Conservation (phyloP, 2,329 filamentous ascomycete genomes). For the Scedosporium aurantiacum region DNA sequence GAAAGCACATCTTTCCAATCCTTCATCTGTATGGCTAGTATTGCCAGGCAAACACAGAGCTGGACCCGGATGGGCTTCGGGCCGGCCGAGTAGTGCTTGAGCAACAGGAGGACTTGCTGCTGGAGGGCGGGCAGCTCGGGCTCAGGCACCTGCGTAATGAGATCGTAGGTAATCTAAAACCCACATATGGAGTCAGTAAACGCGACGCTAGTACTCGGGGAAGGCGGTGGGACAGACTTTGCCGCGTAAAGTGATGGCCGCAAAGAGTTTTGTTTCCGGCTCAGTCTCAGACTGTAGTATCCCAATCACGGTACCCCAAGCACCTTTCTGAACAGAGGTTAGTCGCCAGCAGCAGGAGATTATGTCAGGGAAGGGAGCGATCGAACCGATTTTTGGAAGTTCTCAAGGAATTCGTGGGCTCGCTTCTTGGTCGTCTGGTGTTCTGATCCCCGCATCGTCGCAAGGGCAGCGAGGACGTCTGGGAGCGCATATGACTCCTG, state of each 20-base stretch:
- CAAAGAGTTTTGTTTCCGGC: slow-evolving; percentile 83
- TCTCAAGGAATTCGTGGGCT: slow-evolving; percentile 82
- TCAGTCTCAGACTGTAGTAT: slow-evolving; percentile 76
- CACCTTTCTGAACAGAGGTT: slow-evolving; percentile 56
- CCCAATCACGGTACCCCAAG: slow-evolving; percentile 79
- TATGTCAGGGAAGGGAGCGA: slow-evolving; percentile 4
- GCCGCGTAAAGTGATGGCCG: slow-evolving; percentile 92
- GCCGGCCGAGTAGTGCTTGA: slow-evolving; percentile 71
- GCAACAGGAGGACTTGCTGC: slow-evolving; percentile 69
- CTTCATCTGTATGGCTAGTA: slow-evolving; percentile 91
- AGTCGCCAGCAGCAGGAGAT: background rate
- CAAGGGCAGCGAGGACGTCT: slow-evolving; percentile 72
- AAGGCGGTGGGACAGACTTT: slow-evolving; percentile 52
- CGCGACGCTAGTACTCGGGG: background rate
- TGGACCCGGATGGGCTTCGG: slow-evolving; percentile 81
- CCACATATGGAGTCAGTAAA: background rate
- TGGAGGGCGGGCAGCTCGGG: slow-evolving; percentile 66
- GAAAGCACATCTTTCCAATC: slow-evolving; percentile 88
- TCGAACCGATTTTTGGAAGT: slow-evolving; percentile 91
- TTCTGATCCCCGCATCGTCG: slow-evolving; percentile 81
- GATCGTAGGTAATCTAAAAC: slow-evolving; percentile 83
- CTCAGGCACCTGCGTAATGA: slow-evolving; percentile 70
- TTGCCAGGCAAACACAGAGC: slow-evolving; percentile 87
- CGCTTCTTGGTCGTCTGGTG: slow-evolving; percentile 68
- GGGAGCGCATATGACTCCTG: slow-evolving; percentile 65